phyloP scores from a whole-genome alignment of 2,329 filamentous ascomycete species.

The Ophiocordyceps camponoti-floridani region DNA sequence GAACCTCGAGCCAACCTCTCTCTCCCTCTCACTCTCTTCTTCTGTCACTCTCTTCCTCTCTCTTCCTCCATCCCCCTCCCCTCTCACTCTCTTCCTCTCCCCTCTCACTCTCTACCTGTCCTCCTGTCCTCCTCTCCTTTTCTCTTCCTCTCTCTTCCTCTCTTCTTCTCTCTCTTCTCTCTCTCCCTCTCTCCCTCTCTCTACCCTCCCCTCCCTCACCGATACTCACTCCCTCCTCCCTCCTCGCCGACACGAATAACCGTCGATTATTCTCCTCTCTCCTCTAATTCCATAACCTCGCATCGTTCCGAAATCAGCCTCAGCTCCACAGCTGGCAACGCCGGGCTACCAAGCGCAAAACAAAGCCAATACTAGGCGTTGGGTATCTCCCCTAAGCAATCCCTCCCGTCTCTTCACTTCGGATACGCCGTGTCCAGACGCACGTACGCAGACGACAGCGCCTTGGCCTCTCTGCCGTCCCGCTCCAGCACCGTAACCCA shows the following conservation, averaged over 20 bases:
- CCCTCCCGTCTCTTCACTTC: constrained; percentile 10
- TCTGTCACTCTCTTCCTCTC: too few species aligned
- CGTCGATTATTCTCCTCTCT: too few species aligned
- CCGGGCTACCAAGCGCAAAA: neutral
- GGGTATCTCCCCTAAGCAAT: neutral
- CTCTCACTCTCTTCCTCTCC: too few species aligned
- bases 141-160: neutral
- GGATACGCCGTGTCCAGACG: constrained; percentile 30
- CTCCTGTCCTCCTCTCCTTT: neutral
- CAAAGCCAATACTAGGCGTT: neutral
- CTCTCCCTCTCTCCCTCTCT: neutral
- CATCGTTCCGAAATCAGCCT: neutral
- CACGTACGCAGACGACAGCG: constrained; percentile 40
- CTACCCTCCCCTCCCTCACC: too few species aligned
- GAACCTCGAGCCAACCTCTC: too few species aligned
- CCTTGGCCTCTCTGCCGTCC: constrained; percentile 50
- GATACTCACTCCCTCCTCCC: too few species aligned
- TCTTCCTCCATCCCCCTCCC: too few species aligned
- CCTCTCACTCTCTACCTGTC: too few species aligned
- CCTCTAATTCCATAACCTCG: too few species aligned
- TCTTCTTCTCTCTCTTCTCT: neutral
- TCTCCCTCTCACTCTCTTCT: too few species aligned
- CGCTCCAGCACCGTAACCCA: constrained; percentile 63
- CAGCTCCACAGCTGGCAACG: neutral
- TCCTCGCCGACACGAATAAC: neutral